Base-by-base conservation (phyloP, 768 basidiomycete genomes). In the Naganishia friedmannii region DNA sequence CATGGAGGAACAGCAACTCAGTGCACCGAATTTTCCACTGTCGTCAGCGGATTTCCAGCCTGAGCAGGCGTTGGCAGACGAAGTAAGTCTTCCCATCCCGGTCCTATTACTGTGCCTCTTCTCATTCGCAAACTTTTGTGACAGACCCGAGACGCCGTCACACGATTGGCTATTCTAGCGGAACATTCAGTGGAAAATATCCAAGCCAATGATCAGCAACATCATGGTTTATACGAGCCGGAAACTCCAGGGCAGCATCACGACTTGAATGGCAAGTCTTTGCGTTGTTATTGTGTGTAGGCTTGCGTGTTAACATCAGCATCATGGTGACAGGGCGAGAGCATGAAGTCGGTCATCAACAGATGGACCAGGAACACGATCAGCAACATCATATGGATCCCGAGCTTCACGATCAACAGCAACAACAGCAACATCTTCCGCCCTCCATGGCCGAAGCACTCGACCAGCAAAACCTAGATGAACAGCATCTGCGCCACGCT, bases 361-460 rank as follows among this genome's bases (percentile, higher is more conserved):
- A 42, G 39, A 63, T 63, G n/a, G 60, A 63, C 29, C 60, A 58
- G 34, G 57, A 58, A 37, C 57, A 58, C 15, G 57, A 58, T 13
- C 57, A 58, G 37, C 57, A 63, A 57, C 68, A 29, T 60, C 68
- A 51, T 34, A 69, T 58, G 68, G 68, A 60, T 34, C 68, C 60
- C 8, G 60, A 63, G 46, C 42, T 63, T 23, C 60, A 63, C 39
- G 39, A 63, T 19, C 26, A 42, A 13, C 37, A 42, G 28, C 60
- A 63, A 23, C 60, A 63, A 21, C 60, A 63, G 26, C 39, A 63
- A 17, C 60, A 63, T 17, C 60, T 63, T 32, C 66, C 66, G 26
- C 66, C 65, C 9, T 71, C 70, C 45, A 71, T 71, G 70, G 46
- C 68, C 23, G 68, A 69, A 34, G 56, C 56, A 23, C 46, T 69